Percentiles rank a stretch among this genome's conserved stretches.
Evolutionary conservation across 352 stramenopile genomes (phyloP).

Genomic region (Pythium phragmiticola): DNA sequence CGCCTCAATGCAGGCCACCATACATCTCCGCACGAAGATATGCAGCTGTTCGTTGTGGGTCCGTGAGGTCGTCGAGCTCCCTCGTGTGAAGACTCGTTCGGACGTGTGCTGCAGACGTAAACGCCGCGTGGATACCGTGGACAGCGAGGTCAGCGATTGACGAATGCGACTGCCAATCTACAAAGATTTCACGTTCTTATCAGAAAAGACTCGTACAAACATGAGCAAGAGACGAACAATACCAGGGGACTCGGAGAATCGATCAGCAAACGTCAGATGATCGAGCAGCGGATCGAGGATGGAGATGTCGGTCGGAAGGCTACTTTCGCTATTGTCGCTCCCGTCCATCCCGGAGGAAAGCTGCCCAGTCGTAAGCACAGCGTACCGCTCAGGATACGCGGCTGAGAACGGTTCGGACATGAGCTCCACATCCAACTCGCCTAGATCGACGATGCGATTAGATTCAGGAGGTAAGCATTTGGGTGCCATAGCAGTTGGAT

Average conservation of each 20-base stretch:
- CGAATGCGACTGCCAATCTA: constrained; percentile 18
- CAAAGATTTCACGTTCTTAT: not conserved
- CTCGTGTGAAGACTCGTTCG: constrained; percentile 2
- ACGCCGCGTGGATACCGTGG: constrained; percentile 30
- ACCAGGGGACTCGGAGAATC: constrained; percentile 54
- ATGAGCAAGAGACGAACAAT: not conserved
- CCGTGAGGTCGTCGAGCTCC: constrained; percentile 26
- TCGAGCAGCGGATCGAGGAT: constrained; percentile 57
- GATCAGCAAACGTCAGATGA: constrained; percentile 49
- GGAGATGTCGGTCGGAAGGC: constrained; percentile 20
- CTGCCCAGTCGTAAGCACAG: constrained; percentile 13
- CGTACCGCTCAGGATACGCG: constrained; percentile 23
- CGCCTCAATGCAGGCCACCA: not conserved
- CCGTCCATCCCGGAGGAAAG: not conserved
- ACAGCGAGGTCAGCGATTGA: constrained; percentile 27
- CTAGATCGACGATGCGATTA: not conserved
- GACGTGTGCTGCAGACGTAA: constrained; percentile 22
- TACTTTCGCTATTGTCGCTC: not conserved
- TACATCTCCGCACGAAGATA: constrained; percentile 10
- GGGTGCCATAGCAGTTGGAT: not conserved
- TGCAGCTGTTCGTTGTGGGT: constrained; percentile 7
- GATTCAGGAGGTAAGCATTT: not conserved
- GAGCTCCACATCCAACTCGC: constrained; percentile 2
- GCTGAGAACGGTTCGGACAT: constrained; percentile 21
- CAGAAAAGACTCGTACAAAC: not conserved